Percentiles rank a stretch among this genome's conserved stretches.
Evolutionary conservation across 257 asterid genomes (phyloP).

Genomic region (Solanum etuberosum): DNA sequence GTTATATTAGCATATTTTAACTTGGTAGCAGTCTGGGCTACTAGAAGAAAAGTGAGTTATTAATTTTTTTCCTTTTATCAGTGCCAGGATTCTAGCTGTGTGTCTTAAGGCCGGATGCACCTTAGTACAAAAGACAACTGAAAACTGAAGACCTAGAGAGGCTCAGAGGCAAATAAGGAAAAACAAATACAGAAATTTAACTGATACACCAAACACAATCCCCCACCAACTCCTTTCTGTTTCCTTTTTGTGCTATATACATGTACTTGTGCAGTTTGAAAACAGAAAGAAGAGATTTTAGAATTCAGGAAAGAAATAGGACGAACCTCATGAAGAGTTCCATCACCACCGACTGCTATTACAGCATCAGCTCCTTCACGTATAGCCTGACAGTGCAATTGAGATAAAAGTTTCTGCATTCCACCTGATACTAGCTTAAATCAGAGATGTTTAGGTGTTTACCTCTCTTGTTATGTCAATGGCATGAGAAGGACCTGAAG

Average conservation of each 20-base stretch:
- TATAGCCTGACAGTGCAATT: conserved; percentile 51
- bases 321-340: conserved; percentile 87
- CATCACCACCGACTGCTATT: conserved; percentile 94
- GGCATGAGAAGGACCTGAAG: conserved; percentile 85
- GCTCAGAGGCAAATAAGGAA: neutral
- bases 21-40: neutral
- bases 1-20: neutral
- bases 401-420: conserved; percentile 7
- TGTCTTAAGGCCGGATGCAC: neutral
- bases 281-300: neutral
- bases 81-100: neutral
- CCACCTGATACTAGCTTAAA: conserved; percentile 2
- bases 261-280: neutral
- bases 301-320: neutral
- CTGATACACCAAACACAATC: neutral
- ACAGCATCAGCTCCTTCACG: conserved; percentile 93
- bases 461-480: conserved; percentile 86
- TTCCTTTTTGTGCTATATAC: neutral
- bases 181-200: neutral
- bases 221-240: neutral
- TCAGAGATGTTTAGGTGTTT: conserved; percentile 9
- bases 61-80: neutral
- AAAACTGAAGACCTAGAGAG: neutral
- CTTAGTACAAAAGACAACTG: neutral
- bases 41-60: neutral